Percentiles rank a stretch among this genome's conserved stretches.
Evolutionary conservation across 192 early-diverging fungal genomes (phyloP).

Genomic region (Rhizoclosmatium globosum): DNA sequence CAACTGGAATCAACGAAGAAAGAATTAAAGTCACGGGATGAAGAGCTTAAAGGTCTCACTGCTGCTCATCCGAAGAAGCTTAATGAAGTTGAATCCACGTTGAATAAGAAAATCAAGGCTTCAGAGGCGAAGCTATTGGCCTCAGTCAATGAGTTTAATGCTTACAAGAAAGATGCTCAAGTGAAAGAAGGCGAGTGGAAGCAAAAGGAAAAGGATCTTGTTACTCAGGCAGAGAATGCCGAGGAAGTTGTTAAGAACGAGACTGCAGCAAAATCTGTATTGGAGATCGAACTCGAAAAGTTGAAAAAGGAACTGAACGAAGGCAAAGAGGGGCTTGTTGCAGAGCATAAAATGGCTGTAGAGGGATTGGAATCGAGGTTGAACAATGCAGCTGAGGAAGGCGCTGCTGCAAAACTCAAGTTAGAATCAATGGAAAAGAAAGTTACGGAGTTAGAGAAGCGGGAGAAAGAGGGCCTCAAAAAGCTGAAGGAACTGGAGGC

Average conservation of each 20-base stretch:
- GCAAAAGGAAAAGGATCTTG: not conserved
- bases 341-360: not conserved
- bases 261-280: not conserved
- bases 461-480: not conserved
- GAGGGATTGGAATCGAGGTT: not conserved
- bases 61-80: not conserved
- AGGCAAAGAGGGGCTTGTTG: not conserved
- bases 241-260: not conserved
- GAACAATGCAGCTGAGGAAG: not conserved
- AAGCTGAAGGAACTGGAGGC: not conserved
- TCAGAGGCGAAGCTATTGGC: not conserved
- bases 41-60: not conserved
- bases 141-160: not conserved
- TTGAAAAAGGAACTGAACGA: not conserved
- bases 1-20: slow-evolving; percentile 2
- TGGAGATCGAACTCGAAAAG: not conserved
- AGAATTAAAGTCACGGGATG: too few relatives aligned
- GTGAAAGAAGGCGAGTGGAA: not conserved
- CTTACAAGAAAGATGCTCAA: not conserved
- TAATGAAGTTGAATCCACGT: not conserved
- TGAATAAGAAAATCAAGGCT: not conserved
- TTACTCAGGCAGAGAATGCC: not conserved
- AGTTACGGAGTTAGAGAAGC: not conserved
- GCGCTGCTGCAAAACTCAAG: not conserved
- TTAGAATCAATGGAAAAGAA: not conserved